phyloP scores from a whole-genome alignment of 345 rosid genomes.

The Citrus glauca region DNA sequence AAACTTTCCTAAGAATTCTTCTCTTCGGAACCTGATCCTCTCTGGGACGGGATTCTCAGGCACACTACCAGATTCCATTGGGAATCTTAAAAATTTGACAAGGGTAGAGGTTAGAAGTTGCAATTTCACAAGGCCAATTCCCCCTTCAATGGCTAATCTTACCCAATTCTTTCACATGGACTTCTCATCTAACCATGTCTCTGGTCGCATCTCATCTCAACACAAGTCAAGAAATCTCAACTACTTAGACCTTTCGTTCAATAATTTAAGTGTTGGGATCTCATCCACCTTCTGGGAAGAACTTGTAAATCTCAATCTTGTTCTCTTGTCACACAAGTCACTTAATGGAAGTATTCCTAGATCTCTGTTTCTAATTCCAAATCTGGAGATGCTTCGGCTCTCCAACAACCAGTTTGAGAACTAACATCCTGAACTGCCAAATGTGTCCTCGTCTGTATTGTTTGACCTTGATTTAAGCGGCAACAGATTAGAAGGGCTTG shows the following conservation, averaged over 20 bases:
- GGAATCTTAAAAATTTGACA: slow-evolving; percentile 16
- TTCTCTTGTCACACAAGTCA: slow-evolving; percentile 25
- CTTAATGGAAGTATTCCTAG: slow-evolving; percentile 26
- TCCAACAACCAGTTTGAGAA: too few relatives aligned
- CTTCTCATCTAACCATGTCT: slow-evolving; percentile 28
- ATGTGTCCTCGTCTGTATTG: too few relatives aligned
- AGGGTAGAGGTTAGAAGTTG: slow-evolving; percentile 7
- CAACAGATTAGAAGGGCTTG: too few relatives aligned
- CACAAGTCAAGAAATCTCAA: slow-evolving; percentile 18
- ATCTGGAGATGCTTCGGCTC: too few relatives aligned
- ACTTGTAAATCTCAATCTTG: slow-evolving; percentile 18
- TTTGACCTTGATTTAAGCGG: too few relatives aligned
- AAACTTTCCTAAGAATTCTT: neutral
- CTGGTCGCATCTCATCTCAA: slow-evolving; percentile 31
- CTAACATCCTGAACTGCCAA: too few relatives aligned
- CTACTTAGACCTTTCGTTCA: slow-evolving; percentile 23
- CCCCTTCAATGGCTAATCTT: slow-evolving; percentile 20
- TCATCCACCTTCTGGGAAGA: slow-evolving; percentile 22
- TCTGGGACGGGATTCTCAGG: slow-evolving; percentile 25
- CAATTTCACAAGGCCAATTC: slow-evolving; percentile 31
- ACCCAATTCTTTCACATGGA: slow-evolving; percentile 26
- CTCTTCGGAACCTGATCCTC: slow-evolving; percentile 27
- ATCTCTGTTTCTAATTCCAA: neutral
- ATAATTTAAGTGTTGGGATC: slow-evolving; percentile 27
- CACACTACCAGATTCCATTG: slow-evolving; percentile 31